Percentiles rank a stretch among this genome's conserved stretches.
phyloP scores from a whole-genome alignment of 345 rosid species.

The Camelina neglecta region DNA sequence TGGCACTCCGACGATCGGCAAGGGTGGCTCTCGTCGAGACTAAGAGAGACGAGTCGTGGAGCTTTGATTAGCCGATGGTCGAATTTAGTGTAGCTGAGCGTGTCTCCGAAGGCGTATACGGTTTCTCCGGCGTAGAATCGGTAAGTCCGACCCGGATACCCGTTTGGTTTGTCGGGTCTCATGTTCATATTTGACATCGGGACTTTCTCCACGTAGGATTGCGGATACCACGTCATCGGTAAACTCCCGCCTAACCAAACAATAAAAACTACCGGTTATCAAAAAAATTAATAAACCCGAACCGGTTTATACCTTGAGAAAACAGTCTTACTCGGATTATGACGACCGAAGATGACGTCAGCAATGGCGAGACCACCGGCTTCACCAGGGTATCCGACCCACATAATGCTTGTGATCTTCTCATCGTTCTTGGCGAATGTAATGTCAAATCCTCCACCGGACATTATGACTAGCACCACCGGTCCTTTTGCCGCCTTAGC shows the following conservation, averaged over 20 bases:
- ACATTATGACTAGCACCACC: slow-evolving; percentile 78
- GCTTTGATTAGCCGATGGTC: slow-evolving; percentile 55
- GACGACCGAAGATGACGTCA: slow-evolving; percentile 63
- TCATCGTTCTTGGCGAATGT: slow-evolving; percentile 64
- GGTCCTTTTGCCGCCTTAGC: slow-evolving; percentile 71
- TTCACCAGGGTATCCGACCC: slow-evolving; percentile 77
- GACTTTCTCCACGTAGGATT: slow-evolving; percentile 59
- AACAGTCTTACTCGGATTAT: slow-evolving; percentile 65
- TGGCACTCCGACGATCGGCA: slow-evolving; percentile 64
- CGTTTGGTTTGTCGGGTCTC: slow-evolving; percentile 63
- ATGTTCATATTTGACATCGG: slow-evolving; percentile 87
- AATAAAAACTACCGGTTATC: too few relatives aligned
- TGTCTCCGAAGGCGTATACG: slow-evolving; percentile 67
- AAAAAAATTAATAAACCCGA: too few relatives aligned
- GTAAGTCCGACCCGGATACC: slow-evolving; percentile 81
- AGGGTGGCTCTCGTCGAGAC: slow-evolving; percentile 53
- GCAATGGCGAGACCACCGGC: slow-evolving; percentile 84
- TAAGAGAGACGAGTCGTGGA: slow-evolving; percentile 50
- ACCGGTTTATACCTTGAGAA: background rate
- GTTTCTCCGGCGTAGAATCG: slow-evolving; percentile 76
- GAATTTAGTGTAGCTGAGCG: slow-evolving; percentile 57
- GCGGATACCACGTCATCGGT: slow-evolving; percentile 90
- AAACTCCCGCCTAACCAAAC: slow-evolving; percentile 57
- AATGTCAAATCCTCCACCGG: slow-evolving; percentile 79
- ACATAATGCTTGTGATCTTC: slow-evolving; percentile 54